Evolutionary conservation across 345 rosid species (phyloP).

Genomic region (Hibiscus syriacus): DNA sequence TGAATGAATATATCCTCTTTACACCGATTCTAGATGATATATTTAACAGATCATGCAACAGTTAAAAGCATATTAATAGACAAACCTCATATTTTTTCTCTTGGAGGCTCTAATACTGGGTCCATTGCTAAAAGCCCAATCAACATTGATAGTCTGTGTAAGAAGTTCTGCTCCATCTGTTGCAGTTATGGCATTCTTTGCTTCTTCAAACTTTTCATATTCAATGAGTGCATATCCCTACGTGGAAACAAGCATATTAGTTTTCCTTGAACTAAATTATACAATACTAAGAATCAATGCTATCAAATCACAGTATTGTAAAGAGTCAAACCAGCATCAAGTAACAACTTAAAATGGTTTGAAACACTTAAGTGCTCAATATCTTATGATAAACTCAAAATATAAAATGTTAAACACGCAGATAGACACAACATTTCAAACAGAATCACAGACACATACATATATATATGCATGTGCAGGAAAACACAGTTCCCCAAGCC

Average conservation of each 20-base stretch:
- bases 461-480: background rate
- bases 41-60: background rate
- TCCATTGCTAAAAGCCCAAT: constrained; percentile 80
- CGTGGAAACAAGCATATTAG: background rate
- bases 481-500: background rate
- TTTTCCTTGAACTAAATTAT: background rate
- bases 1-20: background rate
- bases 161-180: constrained; percentile 52
- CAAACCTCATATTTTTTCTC: constrained; percentile 45
- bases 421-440: background rate
- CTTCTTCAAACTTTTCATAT: constrained; percentile 1
- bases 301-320: background rate
- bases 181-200: background rate
- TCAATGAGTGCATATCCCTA: constrained; percentile 74
- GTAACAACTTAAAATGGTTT: background rate
- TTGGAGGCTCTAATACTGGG: constrained; percentile 40
- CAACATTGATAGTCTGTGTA: constrained; percentile 46
- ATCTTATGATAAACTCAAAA: background rate
- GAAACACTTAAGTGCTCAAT: background rate
- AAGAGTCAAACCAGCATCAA: background rate
- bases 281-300: background rate
- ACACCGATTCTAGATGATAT: background rate
- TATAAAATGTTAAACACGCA: background rate
- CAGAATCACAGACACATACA: background rate
- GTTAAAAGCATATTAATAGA: background rate